Evolutionary conservation across 306 rosid species (phyloP).

Genomic region (Urtica urens): DNA sequence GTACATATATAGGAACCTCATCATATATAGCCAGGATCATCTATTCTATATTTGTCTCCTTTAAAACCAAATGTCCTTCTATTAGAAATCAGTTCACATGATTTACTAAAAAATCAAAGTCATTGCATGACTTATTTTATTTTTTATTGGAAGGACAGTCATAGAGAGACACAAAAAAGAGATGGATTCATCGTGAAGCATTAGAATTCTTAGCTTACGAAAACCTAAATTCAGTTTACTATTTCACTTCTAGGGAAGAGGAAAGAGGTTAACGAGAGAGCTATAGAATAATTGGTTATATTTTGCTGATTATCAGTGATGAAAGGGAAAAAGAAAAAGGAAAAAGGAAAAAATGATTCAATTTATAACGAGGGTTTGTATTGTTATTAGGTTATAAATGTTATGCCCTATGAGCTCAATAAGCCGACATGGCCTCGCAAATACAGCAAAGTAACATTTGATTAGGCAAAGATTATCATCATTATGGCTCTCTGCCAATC

Average conservation of each 20-base stretch:
- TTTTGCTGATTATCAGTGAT: not conserved
- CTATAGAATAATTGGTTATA: too few relatives aligned
- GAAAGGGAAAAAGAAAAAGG: not conserved
- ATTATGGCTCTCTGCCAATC: slow-evolving; percentile 26
- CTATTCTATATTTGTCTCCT: too few relatives aligned
- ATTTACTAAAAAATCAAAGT: too few relatives aligned
- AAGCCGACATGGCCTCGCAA: slow-evolving; percentile 23
- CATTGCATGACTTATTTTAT: too few relatives aligned
- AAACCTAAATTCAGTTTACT: too few relatives aligned
- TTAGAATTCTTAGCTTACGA: too few relatives aligned
- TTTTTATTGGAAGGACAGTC: too few relatives aligned
- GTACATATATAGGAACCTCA: not conserved
- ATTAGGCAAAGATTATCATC: slow-evolving; percentile 14
- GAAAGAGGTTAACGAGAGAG: not conserved
- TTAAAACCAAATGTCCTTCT: too few relatives aligned
- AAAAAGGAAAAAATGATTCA: not conserved
- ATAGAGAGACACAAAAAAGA: too few relatives aligned
- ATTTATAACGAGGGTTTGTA: not conserved
- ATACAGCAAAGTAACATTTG: slow-evolving; percentile 10
- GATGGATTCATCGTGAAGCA: too few relatives aligned
- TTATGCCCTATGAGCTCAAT: not conserved
- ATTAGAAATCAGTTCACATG: too few relatives aligned
- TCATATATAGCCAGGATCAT: not conserved
- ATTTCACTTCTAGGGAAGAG: not conserved
- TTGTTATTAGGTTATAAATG: not conserved